Conservation (phyloP, 202 grass and related monocot species). For the Setaria viridis region DNA sequence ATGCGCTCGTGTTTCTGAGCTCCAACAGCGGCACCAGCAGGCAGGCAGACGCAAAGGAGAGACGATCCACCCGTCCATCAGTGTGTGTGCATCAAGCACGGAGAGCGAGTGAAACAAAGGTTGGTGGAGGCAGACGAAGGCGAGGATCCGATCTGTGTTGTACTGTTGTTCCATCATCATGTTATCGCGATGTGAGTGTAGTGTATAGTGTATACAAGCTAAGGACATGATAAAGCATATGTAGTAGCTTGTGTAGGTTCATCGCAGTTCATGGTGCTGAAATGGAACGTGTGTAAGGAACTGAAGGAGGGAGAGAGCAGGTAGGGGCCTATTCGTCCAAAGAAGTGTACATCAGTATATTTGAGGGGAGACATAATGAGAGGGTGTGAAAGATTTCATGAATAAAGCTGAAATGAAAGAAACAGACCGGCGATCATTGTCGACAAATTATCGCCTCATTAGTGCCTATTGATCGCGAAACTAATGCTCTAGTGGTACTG, state of each 20-base stretch:
- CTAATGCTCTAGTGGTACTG: neutral
- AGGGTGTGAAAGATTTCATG: neutral
- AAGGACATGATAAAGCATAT: slow-evolving; percentile 23
- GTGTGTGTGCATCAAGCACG: neutral
- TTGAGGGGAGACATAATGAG: neutral
- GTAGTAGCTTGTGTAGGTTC: slow-evolving; percentile 14
- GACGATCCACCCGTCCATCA: slow-evolving; percentile 9
- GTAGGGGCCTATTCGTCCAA: neutral
- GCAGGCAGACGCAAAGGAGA: slow-evolving; percentile 20
- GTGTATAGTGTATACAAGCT: neutral
- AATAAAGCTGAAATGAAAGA: neutral
- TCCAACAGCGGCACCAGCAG: slow-evolving; percentile 26
- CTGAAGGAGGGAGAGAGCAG: neutral
- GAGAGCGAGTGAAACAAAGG: slow-evolving; percentile 19
- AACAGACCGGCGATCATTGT: neutral
- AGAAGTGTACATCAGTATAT: neutral
- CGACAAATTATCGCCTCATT: neutral
- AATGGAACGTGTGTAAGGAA: neutral
- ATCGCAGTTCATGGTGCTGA: neutral
- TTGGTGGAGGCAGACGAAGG: slow-evolving; percentile 31
- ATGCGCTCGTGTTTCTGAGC: slow-evolving; percentile 22
- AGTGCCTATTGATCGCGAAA: neutral
- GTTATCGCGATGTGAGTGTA: neutral
- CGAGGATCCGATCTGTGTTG: slow-evolving; percentile 28
- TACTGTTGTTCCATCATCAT: slow-evolving; percentile 17